Evolutionary conservation across 2,329 filamentous ascomycete genomes (phyloP).

Genomic region (Purpureocillium lavendulum): DNA sequence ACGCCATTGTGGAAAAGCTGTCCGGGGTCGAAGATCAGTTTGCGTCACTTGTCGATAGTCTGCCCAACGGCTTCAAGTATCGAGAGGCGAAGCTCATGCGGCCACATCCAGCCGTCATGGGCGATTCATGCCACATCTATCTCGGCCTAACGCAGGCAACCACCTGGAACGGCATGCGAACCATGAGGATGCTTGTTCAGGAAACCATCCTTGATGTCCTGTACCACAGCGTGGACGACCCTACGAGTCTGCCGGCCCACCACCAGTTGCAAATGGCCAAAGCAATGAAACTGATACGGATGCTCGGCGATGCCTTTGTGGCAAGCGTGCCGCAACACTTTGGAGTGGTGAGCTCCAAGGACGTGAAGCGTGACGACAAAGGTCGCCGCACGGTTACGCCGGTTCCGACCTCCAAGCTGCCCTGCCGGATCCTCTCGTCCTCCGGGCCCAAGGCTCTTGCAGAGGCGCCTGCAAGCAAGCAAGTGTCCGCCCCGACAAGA

Average conservation of each 20-base stretch:
- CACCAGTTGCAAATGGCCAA: slow-evolving; percentile 27
- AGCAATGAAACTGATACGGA: slow-evolving; percentile 26
- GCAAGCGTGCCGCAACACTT: slow-evolving; percentile 42
- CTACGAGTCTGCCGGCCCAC: slow-evolving; percentile 17
- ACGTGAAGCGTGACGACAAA: slow-evolving; percentile 17
- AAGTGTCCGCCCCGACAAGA: slow-evolving; percentile 1
- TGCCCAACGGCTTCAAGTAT: slow-evolving; percentile 34
- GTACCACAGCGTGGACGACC: slow-evolving; percentile 21
- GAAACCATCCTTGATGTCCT: slow-evolving; percentile 38
- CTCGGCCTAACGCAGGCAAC: slow-evolving; percentile 33
- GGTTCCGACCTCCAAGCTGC: slow-evolving; percentile 18
- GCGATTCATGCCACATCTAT: slow-evolving; percentile 36
- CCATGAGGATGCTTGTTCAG: slow-evolving; percentile 36
- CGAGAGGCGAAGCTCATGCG: slow-evolving; percentile 28
- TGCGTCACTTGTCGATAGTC: slow-evolving; percentile 24
- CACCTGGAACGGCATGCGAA: slow-evolving; percentile 39
- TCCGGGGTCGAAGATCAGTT: slow-evolving; percentile 34
- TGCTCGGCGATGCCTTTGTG: slow-evolving; percentile 31
- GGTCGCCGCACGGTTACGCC: slow-evolving; percentile 12
- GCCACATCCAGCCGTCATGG: slow-evolving; percentile 32
- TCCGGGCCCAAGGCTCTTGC: slow-evolving; percentile 4
- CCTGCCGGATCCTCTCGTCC: slow-evolving; percentile 20
- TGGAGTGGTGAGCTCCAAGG: slow-evolving; percentile 34
- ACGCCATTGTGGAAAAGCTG: slow-evolving; percentile 26
- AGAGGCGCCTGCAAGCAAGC: slow-evolving; percentile 1